Evolutionary conservation across 768 basidiomycete genomes (phyloP).

Genomic region (Xanthoconium stramineum): DNA sequence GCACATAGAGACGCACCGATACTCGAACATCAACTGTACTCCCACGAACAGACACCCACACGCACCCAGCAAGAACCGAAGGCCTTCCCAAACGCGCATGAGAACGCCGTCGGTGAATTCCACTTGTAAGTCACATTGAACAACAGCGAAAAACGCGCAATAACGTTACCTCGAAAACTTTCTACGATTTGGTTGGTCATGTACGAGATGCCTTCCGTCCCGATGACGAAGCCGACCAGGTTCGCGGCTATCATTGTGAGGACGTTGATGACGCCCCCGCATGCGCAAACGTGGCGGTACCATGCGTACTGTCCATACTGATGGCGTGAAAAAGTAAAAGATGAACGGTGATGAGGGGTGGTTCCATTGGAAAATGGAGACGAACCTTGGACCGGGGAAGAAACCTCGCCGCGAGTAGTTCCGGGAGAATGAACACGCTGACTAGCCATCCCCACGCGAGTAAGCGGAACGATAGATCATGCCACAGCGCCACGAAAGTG

Average conservation of each 20-base stretch:
- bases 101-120: neutral
- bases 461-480: slow-evolving; percentile 84
- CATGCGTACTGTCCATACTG: slow-evolving; percentile 69
- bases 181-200: slow-evolving; percentile 61
- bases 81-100: slow-evolving; percentile 39
- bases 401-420: slow-evolving; percentile 59
- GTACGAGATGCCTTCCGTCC: slow-evolving; percentile 72
- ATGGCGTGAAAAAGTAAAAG: slow-evolving; percentile 5
- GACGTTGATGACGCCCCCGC: slow-evolving; percentile 81
- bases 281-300: slow-evolving; percentile 84
- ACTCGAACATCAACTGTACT: slow-evolving; percentile 94
- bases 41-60: slow-evolving; percentile 71
- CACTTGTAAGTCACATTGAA: neutral
- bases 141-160: neutral
- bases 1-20: slow-evolving; percentile 53
- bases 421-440: slow-evolving; percentile 85
- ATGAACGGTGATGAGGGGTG: neutral
- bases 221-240: slow-evolving; percentile 92
- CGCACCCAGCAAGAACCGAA: slow-evolving; percentile 60
- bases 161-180: slow-evolving; percentile 56
- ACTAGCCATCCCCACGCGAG: slow-evolving; percentile 98
- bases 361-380: neutral
- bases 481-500: slow-evolving; percentile 97
- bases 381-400: slow-evolving; percentile 64
- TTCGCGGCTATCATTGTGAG: slow-evolving; percentile 91